phyloP scores from a whole-genome alignment of 257 asterid genomes.

The Nicotiana attenuata region DNA sequence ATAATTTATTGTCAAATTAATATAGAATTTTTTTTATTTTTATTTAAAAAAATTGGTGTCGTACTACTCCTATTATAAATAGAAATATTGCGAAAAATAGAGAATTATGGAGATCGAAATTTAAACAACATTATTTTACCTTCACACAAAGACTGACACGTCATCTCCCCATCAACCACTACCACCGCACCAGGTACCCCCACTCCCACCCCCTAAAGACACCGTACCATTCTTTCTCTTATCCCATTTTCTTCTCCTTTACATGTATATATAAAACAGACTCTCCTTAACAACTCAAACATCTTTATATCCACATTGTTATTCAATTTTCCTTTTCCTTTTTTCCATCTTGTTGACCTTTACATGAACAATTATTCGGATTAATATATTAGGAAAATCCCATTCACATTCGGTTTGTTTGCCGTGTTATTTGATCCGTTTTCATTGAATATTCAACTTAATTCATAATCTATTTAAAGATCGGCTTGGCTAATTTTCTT shows the following conservation, averaged over 20 bases:
- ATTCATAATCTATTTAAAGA: constrained; percentile 4
- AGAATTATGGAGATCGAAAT: too few species aligned
- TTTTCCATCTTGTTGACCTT: neutral
- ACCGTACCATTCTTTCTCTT: neutral
- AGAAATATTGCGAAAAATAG: too few species aligned
- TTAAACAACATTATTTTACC: too few species aligned
- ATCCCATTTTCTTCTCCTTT: neutral
- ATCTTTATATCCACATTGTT: neutral
- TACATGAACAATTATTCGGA: neutral
- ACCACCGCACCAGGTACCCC: neutral
- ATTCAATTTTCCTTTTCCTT: neutral
- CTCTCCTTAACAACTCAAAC: neutral
- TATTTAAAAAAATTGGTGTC: too few species aligned
- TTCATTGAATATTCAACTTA: neutral
- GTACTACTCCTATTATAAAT: too few species aligned
- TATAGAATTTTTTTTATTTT: too few species aligned
- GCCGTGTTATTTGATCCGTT: neutral
- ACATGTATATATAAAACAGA: neutral
- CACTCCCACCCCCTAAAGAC: neutral
- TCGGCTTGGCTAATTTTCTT: neutral
- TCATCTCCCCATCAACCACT: neutral
- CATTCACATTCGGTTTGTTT: neutral
- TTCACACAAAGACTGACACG: neutral
- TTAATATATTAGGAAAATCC: neutral
- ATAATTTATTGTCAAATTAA: too few species aligned